phyloP scores from a whole-genome alignment of 805 yeast genomes.

The Kregervanrija delftensis region DNA sequence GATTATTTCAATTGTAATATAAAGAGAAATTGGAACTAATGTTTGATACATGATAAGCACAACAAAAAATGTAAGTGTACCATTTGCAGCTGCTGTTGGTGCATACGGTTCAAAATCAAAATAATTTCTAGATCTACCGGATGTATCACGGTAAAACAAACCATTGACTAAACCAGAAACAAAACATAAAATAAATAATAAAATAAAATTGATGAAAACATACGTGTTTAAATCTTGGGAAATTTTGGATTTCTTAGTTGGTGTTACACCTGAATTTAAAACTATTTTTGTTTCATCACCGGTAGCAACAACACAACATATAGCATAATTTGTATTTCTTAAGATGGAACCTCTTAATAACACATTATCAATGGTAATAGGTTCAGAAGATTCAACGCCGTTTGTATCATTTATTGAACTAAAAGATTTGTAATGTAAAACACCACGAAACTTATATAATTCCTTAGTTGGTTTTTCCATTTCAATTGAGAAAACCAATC shows the following conservation, averaged over 20 bases:
- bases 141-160: conserved; percentile 38
- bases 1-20: conserved; percentile 72
- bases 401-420: conserved; percentile 24
- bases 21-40: conserved; percentile 73
- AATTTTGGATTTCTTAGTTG: conserved; percentile 62
- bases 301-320: conserved; percentile 70
- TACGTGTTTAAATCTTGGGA: conserved; percentile 61
- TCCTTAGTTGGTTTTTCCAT: conserved; percentile 68
- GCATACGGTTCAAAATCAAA: conserved; percentile 62
- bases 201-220: conserved; percentile 54
- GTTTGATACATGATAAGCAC: conserved; percentile 69
- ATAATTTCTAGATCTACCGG: conserved; percentile 37
- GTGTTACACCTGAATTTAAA: conserved; percentile 73
- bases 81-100: conserved; percentile 54
- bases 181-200: conserved; percentile 60
- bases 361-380: conserved; percentile 55
- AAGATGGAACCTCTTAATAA: conserved; percentile 67
- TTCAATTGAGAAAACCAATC: conserved; percentile 53
- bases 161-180: conserved; percentile 69
- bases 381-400: conserved; percentile 38
- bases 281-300: conserved; percentile 72
- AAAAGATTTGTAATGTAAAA: conserved; percentile 42
- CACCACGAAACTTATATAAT: conserved; percentile 62
- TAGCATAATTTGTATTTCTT: conserved; percentile 70
- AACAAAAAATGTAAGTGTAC: conserved; percentile 63